These are phyloP conservation scores for Saccharomyces paradoxus DNA, from an alignment of 805 yeast species.

Conservation along the genomic window DNA sequence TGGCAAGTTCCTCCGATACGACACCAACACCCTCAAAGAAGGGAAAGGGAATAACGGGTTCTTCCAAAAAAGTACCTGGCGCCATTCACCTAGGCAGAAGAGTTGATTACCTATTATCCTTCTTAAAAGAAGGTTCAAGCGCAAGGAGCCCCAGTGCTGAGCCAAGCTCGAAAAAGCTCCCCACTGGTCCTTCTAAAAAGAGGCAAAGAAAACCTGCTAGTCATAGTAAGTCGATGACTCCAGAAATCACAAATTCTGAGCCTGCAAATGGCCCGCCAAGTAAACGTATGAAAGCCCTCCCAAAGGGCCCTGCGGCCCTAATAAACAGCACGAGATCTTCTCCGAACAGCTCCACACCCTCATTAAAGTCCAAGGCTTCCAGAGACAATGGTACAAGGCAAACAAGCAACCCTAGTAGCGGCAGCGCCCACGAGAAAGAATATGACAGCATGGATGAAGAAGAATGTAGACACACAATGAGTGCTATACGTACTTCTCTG, in stretches of 20 bases:
- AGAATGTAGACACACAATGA: conserved; percentile 51
- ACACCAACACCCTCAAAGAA: conserved; percentile 12
- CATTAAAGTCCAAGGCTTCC: conserved; percentile 1
- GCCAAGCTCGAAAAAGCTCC: conserved; percentile 4
- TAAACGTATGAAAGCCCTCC: conserved; percentile 22
- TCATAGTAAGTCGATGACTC: conserved; percentile 1
- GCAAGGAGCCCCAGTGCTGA: conserved; percentile 23
- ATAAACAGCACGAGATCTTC: conserved; percentile 3
- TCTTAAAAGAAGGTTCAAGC: conserved; percentile 50
- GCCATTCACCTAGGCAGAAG: conserved; percentile 89
- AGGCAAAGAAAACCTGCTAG: conserved; percentile 20
- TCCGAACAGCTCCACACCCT: conserved; percentile 2
- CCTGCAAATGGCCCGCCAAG: conserved; percentile 8
- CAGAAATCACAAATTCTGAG: conserved; percentile 17
- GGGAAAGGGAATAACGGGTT: conserved; percentile 23
- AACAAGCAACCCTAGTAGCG: conserved; percentile 1
- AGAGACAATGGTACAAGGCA: conserved; percentile 3
- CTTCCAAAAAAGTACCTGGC: conserved; percentile 71
- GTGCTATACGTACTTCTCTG: conserved; percentile 61
- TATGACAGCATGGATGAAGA: conserved; percentile 75
- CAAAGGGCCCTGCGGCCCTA: conserved; percentile 25
- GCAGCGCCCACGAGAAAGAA: conserved; percentile 34
- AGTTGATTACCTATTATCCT: conserved; percentile 72
- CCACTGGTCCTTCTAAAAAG: conserved; percentile 24
- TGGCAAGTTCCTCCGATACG: background rate